Conservation (phyloP, 1,284 basidiomycete genomes). For the Rhodotorula sp. region DNA sequence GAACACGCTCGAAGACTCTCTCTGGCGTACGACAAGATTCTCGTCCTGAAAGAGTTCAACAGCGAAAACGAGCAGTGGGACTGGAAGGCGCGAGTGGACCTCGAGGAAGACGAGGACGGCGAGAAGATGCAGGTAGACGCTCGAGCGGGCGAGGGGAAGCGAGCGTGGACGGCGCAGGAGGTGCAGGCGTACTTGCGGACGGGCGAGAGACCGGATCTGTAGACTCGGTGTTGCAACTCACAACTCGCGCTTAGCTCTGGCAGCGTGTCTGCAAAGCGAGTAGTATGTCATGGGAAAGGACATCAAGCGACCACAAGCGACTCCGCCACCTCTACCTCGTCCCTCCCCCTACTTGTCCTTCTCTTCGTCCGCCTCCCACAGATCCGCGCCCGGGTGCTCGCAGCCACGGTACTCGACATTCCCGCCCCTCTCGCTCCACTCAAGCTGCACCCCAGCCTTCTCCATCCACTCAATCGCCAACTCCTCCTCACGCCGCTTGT, state of each 20-base stretch:
- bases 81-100: slow-evolving; percentile 26
- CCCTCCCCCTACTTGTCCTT: no score
- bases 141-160: neutral
- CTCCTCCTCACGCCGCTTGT: slow-evolving; percentile 15
- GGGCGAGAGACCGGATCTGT: slow-evolving; percentile 13
- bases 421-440: slow-evolving; percentile 3
- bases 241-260: no score
- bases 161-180: slow-evolving; percentile 25
- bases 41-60: slow-evolving; percentile 16
- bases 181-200: slow-evolving; percentile 19
- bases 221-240: neutral
- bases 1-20: slow-evolving; percentile 1
- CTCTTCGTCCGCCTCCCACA: neutral
- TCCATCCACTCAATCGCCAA: slow-evolving; percentile 6
- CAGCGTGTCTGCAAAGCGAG: no score
- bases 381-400: neutral
- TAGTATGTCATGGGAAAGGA: no score
- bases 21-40: slow-evolving; percentile 1
- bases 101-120: slow-evolving; percentile 15
- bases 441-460: slow-evolving; percentile 7
- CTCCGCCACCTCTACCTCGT: no score
- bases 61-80: slow-evolving; percentile 22
- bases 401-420: neutral
- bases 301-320: no score
- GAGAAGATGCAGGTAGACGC: neutral